These are phyloP conservation scores for Penicillium vulpinum DNA, from an alignment of 2,329 filamentous ascomycete genomes.

Conservation along the genomic window DNA sequence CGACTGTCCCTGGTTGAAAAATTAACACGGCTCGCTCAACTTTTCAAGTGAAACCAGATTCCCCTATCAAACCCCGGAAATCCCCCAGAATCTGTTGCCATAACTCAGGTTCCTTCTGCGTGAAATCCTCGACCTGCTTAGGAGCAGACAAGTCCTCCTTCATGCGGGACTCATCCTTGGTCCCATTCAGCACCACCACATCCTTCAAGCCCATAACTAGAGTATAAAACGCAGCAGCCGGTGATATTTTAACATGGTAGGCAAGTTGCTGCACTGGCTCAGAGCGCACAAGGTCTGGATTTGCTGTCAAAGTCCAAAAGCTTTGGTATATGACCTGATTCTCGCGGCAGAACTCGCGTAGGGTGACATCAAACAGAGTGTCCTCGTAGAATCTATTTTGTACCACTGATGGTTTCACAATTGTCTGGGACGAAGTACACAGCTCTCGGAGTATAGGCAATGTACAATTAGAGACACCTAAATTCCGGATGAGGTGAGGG, in stretches of 20 bases:
- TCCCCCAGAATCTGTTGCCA: conserved; percentile 53
- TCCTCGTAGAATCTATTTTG: conserved; percentile 72
- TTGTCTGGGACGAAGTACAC: conserved; percentile 41
- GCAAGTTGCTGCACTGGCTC: conserved; percentile 55
- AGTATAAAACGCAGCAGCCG: conserved; percentile 55
- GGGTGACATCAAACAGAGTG: conserved; percentile 59
- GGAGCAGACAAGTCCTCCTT: conserved; percentile 52
- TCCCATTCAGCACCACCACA: conserved; percentile 57
- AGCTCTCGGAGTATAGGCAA: conserved; percentile 58
- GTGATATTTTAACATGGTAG: conserved; percentile 41
- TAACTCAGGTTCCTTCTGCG: conserved; percentile 45
- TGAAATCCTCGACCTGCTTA: conserved; percentile 43
- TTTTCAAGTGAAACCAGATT: conserved; percentile 12
- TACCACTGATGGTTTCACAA: conserved; percentile 61
- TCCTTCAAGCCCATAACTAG: conserved; percentile 56
- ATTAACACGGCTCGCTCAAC: background rate
- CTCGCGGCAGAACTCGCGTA: conserved; percentile 59
- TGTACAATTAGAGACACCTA: conserved; percentile 77
- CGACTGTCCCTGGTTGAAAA: background rate
- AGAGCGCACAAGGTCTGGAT: conserved; percentile 53
- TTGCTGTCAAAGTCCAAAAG: conserved; percentile 64
- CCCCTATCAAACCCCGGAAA: conserved; percentile 50
- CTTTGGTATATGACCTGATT: conserved; percentile 58
- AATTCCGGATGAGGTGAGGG: conserved; percentile 61
- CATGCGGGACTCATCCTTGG: conserved; percentile 55